Conservation (phyloP, 2,329 filamentous ascomycete genomes). For the Sclerotinia glacialis region DNA sequence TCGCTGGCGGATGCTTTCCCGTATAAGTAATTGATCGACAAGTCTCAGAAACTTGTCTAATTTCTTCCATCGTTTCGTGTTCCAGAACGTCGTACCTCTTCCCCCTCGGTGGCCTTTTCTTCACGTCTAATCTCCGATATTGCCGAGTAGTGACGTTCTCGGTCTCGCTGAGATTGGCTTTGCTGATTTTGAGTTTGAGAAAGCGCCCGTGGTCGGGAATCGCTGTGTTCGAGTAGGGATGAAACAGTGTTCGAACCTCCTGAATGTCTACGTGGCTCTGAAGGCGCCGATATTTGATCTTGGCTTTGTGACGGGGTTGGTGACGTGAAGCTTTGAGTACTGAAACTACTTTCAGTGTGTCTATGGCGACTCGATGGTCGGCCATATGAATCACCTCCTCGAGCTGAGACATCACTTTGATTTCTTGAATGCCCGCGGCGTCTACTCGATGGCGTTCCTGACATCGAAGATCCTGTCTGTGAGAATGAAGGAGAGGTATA, state of each 20-base stretch:
- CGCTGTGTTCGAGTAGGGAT: conserved; percentile 36
- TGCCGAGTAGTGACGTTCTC: conserved; percentile 12
- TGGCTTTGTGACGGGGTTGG: conserved; percentile 25
- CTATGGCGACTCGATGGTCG: conserved; percentile 43
- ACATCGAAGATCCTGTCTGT: conserved; percentile 50
- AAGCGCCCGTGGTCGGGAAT: conserved; percentile 29
- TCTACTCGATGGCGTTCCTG: conserved; percentile 53
- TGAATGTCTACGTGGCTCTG: conserved; percentile 32
- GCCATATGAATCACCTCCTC: conserved; percentile 39
- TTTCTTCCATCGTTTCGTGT: conserved; percentile 40
- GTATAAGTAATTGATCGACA: conserved; percentile 17
- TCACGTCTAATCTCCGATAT: conserved; percentile 17
- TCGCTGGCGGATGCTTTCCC: neutral
- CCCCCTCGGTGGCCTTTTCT: conserved; percentile 32
- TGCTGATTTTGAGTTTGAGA: conserved; percentile 32
- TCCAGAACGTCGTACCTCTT: conserved; percentile 35
- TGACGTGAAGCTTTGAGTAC: conserved; percentile 29
- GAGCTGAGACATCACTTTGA: conserved; percentile 57
- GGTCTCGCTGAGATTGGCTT: conserved; percentile 30
- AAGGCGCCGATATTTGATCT: conserved; percentile 24
- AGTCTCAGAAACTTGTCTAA: conserved; percentile 37
- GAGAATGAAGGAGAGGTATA: conserved; percentile 56
- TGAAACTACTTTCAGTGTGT: conserved; percentile 35
- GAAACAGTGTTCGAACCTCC: conserved; percentile 37
- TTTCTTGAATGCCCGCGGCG: conserved; percentile 61